These are phyloP conservation scores for Euphorbia schlechtendalii DNA, from an alignment of 441 rosid genomes.

Conservation along the genomic window DNA sequence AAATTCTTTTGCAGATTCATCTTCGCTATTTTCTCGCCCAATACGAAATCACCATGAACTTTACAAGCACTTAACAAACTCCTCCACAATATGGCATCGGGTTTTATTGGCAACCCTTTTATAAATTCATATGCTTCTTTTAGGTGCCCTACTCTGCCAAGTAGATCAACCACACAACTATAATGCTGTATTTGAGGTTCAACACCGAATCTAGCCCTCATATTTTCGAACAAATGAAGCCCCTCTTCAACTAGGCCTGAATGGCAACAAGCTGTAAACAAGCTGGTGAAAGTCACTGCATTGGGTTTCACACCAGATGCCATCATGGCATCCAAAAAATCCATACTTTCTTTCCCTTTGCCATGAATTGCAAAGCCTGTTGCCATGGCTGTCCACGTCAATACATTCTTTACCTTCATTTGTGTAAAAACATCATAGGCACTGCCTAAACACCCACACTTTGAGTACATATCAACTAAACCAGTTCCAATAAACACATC, in stretches of 20 bases:
- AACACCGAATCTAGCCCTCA: constrained; percentile 44
- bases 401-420: constrained; percentile 37
- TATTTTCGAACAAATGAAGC: constrained; percentile 56
- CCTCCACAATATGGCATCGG: constrained; percentile 70
- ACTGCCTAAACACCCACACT: constrained; percentile 63
- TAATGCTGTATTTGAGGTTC: constrained; percentile 68
- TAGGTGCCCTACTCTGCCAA: constrained; percentile 63
- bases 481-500: constrained; percentile 19
- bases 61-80: constrained; percentile 70
- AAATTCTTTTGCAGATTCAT: constrained; percentile 31
- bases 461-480: constrained; percentile 64
- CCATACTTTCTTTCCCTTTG: constrained; percentile 49
- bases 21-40: constrained; percentile 53
- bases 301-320: constrained; percentile 50
- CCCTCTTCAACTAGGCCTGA: constrained; percentile 67
- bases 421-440: constrained; percentile 44
- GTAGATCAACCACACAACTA: constrained; percentile 78
- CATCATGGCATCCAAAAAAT: constrained; percentile 49
- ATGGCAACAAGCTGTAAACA: constrained; percentile 72
- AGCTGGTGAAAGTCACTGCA: constrained; percentile 64
- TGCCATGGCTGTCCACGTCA: constrained; percentile 72
- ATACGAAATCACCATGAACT: constrained; percentile 62
- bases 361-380: constrained; percentile 78
- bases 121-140: constrained; percentile 54
- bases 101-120: constrained; percentile 47